Evolutionary conservation across 2,329 filamentous ascomycete species (phyloP), one percentile per base, ranked within the genome.

Genomic region (Rhytidhysteron rufulum): DNA sequence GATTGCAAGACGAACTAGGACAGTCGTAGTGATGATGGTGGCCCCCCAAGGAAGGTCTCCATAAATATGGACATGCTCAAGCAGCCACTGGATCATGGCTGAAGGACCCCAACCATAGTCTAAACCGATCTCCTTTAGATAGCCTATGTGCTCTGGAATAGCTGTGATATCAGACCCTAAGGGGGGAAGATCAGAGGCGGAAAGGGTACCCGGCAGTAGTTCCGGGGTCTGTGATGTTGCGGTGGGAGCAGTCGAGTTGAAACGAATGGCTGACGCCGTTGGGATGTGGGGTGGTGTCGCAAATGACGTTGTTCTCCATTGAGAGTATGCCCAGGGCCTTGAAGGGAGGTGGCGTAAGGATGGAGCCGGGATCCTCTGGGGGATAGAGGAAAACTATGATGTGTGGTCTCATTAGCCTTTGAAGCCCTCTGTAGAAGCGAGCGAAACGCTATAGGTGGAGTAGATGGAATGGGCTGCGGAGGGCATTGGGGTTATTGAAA

Each of bases 91-190:
- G 64, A 93, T 81, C 13, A 80, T 50, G 4, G 82, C 70, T 0
- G 89, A 87, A 4, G 86, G 80, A 13, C 91, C 91, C 71, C 73
- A 90, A 59, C 91, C 89, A 57, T 85, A 97, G 55, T 97, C 87
- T 17, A 98, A 71, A 3, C 93, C 93, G 9, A 97, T 73, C 5
- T 80, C 76, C 52, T 86, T 80, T 43, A 98, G 72, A 58, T 90
- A 96, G 47, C 93, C 93, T 43, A 95, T 79, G 37, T 80, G 74
- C 57, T 91, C 85, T 25, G 85, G 80, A 47, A 88, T 78, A 46
- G 77, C 68, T 44, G 81, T 55, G 42, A 60, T 62, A 21, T 37
- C 37, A 43, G 45, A 2, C 42, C 40, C 9, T 65, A 41, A 16
- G 29, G 27, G 22, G 37, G 19, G 18, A 5, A 25, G n/a, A 21